phyloP scores from a whole-genome alignment of 495 filamentous ascomycete species.

The Pyrenopolyporus hunteri region DNA sequence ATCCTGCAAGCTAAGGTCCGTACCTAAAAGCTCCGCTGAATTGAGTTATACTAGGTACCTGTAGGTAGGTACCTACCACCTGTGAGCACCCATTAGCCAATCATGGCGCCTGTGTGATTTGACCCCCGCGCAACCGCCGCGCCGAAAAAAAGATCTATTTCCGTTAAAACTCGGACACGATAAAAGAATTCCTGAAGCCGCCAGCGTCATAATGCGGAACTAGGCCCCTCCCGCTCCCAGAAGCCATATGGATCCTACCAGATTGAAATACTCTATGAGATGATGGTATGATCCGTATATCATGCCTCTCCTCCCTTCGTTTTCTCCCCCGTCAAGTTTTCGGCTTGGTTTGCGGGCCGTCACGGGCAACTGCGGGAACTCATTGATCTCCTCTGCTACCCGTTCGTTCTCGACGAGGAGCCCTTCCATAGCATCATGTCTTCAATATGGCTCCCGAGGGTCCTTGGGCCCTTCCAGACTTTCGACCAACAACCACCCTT shows the following conservation, averaged over 20 bases:
- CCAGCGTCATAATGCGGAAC: neutral
- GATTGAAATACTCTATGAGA: slow-evolving; percentile 23
- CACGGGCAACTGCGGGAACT: slow-evolving; percentile 30
- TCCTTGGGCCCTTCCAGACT: slow-evolving; percentile 8
- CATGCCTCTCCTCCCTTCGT: slow-evolving; percentile 38
- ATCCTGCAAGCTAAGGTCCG: neutral
- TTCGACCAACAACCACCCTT: neutral
- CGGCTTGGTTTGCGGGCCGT: slow-evolving; percentile 40
- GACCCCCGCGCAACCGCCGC: neutral
- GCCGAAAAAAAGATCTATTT: neutral
- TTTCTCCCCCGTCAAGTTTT: slow-evolving; percentile 37
- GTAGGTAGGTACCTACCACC: too few species aligned
- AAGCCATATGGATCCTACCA: slow-evolving; percentile 11
- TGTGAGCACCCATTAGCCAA: neutral
- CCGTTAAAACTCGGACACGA: neutral
- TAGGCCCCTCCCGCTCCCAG: neutral
- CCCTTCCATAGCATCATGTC: slow-evolving; percentile 18
- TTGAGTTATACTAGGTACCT: neutral
- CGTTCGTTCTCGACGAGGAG: slow-evolving; percentile 33
- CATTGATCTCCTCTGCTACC: slow-evolving; percentile 10
- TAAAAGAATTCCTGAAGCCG: slow-evolving; percentile 15
- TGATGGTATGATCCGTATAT: slow-evolving; percentile 37
- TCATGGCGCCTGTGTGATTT: neutral
- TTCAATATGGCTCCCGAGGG: slow-evolving; percentile 28
- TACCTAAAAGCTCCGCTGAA: neutral